These are phyloP conservation scores for Cordyceps fumosorosea DNA, from an alignment of 2,329 filamentous ascomycete genomes.

Conservation along the genomic window DNA sequence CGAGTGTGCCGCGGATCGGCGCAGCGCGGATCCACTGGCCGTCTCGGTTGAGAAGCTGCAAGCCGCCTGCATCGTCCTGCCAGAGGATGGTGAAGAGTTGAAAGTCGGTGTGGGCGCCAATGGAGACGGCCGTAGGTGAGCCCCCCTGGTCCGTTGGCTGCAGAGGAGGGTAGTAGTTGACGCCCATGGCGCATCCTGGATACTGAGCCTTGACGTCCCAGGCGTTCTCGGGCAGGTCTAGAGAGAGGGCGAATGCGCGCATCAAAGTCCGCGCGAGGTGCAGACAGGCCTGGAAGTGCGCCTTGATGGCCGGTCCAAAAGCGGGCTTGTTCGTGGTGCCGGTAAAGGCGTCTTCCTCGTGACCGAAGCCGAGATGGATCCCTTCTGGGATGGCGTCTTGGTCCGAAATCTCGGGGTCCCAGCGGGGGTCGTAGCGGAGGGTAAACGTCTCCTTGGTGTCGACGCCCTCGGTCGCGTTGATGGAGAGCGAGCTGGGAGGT, in stretches of 20 bases:
- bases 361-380: constrained; percentile 34
- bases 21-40: constrained; percentile 35
- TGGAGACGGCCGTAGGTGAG: constrained; percentile 24
- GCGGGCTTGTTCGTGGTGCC: constrained; percentile 39
- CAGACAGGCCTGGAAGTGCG: constrained; percentile 43
- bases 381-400: constrained; percentile 36
- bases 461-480: constrained; percentile 42
- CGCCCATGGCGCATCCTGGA: constrained; percentile 38
- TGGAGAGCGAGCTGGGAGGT: constrained; percentile 33
- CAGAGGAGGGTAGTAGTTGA: constrained; percentile 34
- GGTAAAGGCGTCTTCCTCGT: constrained; percentile 48
- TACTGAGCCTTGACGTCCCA: constrained; percentile 49
- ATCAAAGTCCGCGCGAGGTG: constrained; percentile 44
- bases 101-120: constrained; percentile 48
- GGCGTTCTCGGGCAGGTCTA: constrained; percentile 46
- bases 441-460: constrained; percentile 47
- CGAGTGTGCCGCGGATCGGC: constrained; percentile 36
- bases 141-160: background rate
- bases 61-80: constrained; percentile 35
- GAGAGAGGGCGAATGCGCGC: constrained; percentile 46
- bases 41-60: constrained; percentile 36
- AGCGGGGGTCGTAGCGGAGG: constrained; percentile 45
- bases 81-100: constrained; percentile 44
- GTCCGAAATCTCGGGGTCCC: constrained; percentile 39
- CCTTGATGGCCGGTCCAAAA: constrained; percentile 40